Percentiles rank a stretch among this genome's conserved stretches.
These are phyloP conservation scores for Thielaviopsis cerberus DNA, from an alignment of 2,329 filamentous ascomycete species.

Conservation along the genomic window DNA sequence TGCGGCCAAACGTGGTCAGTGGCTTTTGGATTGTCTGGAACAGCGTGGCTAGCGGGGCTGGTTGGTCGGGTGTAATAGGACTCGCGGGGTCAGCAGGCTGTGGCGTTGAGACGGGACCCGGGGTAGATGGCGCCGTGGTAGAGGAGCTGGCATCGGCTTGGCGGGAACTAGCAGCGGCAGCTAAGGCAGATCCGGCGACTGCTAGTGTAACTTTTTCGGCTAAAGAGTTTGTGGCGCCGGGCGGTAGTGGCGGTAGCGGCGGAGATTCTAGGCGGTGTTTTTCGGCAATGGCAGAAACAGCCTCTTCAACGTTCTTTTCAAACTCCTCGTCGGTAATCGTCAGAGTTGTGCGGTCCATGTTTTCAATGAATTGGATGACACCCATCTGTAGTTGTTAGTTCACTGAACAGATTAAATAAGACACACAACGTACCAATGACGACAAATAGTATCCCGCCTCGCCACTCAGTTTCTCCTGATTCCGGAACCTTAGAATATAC, in stretches of 20 bases:
- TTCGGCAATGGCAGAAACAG: conserved; percentile 88
- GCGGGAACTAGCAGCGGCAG: background rate
- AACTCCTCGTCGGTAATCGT: conserved; percentile 93
- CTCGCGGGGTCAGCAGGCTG: background rate
- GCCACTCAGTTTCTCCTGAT: conserved; percentile 92
- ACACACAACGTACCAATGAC: conserved; percentile 52
- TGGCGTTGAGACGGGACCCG: background rate
- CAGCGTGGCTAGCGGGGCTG: conserved; percentile 22
- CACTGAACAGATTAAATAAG: too few species aligned
- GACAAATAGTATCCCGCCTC: conserved; percentile 97
- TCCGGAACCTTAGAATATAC: conserved; percentile 90
- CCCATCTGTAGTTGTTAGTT: conserved; percentile 44
- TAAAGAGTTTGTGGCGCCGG: conserved; percentile 22
- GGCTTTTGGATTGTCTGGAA: conserved; percentile 82
- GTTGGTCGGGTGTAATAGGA: conserved; percentile 3
- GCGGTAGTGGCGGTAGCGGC: conserved; percentile 17
- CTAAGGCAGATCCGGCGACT: conserved; percentile 24
- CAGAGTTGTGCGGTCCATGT: conserved; percentile 78
- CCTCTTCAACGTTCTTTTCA: conserved; percentile 85
- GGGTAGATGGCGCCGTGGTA: background rate
- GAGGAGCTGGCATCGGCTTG: background rate
- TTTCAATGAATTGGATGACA: conserved; percentile 91
- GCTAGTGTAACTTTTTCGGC: conserved; percentile 69
- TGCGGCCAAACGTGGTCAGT: conserved; percentile 69
- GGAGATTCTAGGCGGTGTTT: conserved; percentile 47